A percentile compares a stretch with the other conserved stretches of the same genome.
phyloP scores from a whole-genome alignment of 1,284 basidiomycete species.

The Heterobasidion occidentale region DNA sequence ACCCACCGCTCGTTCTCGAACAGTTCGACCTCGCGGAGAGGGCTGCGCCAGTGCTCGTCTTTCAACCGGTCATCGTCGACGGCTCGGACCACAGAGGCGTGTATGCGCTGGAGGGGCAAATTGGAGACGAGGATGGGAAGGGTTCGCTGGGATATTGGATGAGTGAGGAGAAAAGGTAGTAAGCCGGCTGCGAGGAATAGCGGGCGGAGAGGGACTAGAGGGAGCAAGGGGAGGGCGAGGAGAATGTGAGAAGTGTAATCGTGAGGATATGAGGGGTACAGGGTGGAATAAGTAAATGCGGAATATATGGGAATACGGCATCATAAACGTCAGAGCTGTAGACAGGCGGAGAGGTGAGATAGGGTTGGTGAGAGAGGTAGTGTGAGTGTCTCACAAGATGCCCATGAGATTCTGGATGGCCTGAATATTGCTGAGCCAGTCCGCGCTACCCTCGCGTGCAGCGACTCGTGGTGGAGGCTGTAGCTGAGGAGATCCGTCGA shows the following conservation, averaged over 20 bases:
- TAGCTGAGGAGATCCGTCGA: constrained; percentile 14
- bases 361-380: constrained; percentile 1
- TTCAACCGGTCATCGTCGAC: constrained; percentile 58
- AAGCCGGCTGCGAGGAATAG: constrained; percentile 50
- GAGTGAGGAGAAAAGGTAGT: constrained; percentile 40
- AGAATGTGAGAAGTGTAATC: constrained; percentile 33
- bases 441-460: constrained; percentile 45
- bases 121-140: constrained; percentile 19
- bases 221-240: constrained; percentile 36
- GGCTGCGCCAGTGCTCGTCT: constrained; percentile 54
- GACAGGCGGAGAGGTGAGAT: not conserved
- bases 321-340: constrained; percentile 39
- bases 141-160: constrained; percentile 35
- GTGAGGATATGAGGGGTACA: constrained; percentile 48
- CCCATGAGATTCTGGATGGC: constrained; percentile 81
- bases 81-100: constrained; percentile 29
- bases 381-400: constrained; percentile 36
- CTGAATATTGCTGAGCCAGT: constrained; percentile 74
- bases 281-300: constrained; percentile 40
- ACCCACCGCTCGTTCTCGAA: constrained; percentile 72
- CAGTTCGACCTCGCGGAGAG: constrained; percentile 59
- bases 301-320: constrained; percentile 23
- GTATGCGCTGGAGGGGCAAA: constrained; percentile 13
- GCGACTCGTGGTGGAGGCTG: constrained; percentile 29
- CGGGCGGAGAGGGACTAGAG: constrained; percentile 48